Evolutionary conservation across 305 asterid species (phyloP).

Genomic region (Fraxinus floribunda): DNA sequence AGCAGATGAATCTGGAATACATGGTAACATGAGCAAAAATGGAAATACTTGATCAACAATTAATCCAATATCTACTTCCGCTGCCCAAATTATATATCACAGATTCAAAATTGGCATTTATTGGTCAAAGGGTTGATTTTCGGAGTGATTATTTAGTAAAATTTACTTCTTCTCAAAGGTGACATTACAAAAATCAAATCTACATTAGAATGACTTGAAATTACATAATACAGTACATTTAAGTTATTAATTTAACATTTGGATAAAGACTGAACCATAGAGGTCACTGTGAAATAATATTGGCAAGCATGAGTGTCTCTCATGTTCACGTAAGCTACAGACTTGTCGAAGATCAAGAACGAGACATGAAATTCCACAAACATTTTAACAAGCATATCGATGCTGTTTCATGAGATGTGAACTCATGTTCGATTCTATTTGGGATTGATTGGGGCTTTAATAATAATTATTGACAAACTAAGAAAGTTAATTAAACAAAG

Average conservation of each 20-base stretch:
- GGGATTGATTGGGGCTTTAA: background rate
- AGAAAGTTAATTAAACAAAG: background rate
- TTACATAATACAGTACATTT: background rate
- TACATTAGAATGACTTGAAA: background rate
- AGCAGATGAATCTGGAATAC: slow-evolving; percentile 67
- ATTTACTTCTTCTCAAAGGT: background rate
- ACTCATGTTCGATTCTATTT: background rate
- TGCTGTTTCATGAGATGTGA: background rate
- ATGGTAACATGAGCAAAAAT: slow-evolving; percentile 13
- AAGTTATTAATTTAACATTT: background rate
- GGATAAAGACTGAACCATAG: background rate
- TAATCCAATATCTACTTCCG: background rate
- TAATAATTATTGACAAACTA: background rate
- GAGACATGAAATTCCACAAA: background rate
- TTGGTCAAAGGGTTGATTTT: background rate
- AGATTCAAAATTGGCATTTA: background rate
- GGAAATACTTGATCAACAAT: background rate
- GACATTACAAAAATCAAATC: background rate
- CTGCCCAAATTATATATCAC: background rate
- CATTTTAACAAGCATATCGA: background rate
- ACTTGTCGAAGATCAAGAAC: background rate
- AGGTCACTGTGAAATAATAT: background rate
- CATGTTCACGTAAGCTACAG: background rate
- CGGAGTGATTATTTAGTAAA: background rate
- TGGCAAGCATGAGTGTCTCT: background rate